A percentile compares a stretch with the other conserved stretches of the same genome.
phyloP scores from a whole-genome alignment of 2,329 filamentous ascomycete species.

The Sporothrix globosa region DNA sequence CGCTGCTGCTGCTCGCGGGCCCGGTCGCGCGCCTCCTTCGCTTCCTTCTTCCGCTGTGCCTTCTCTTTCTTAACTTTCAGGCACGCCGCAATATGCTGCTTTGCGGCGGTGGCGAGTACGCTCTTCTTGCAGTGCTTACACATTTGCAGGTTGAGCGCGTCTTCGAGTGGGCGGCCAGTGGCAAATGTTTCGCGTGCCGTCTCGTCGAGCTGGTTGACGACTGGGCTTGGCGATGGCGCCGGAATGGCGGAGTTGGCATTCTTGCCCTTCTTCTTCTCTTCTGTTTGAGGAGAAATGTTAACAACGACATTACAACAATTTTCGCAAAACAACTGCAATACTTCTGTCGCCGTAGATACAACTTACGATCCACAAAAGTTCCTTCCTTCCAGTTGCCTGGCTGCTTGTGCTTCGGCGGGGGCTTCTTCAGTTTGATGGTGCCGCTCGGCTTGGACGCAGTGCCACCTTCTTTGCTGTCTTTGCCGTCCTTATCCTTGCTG shows the following conservation, averaged over 20 bases:
- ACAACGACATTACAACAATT: neutral
- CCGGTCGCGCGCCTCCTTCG: conserved; percentile 69
- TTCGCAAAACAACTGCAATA: too few relatives aligned
- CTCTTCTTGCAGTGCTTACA: conserved; percentile 97
- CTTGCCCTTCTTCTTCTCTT: conserved; percentile 54
- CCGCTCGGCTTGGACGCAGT: conserved; percentile 46
- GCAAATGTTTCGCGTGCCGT: conserved; percentile 76
- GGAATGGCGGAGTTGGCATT: conserved; percentile 50
- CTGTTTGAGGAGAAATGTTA: conserved; percentile 23
- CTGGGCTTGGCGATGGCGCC: conserved; percentile 56
- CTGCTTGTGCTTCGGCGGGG: conserved; percentile 64
- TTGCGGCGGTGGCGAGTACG: conserved; percentile 73
- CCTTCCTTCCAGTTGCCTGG: conserved; percentile 73
- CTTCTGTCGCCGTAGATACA: neutral
- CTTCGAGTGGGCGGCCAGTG: conserved; percentile 79
- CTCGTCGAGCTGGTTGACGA: conserved; percentile 73
- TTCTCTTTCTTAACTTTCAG: conserved; percentile 83
- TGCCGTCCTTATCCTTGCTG: neutral
- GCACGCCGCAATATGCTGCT: conserved; percentile 80
- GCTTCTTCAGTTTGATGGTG: conserved; percentile 65
- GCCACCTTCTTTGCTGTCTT: conserved; percentile 1
- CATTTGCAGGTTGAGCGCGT: conserved; percentile 74
- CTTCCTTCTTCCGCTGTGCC: conserved; percentile 75
- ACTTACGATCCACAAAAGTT: conserved; percentile 65
- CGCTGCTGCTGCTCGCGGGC: conserved; percentile 64